These are phyloP conservation scores for Terana coerulea DNA, from an alignment of 768 basidiomycete species.

Conservation along the genomic window DNA sequence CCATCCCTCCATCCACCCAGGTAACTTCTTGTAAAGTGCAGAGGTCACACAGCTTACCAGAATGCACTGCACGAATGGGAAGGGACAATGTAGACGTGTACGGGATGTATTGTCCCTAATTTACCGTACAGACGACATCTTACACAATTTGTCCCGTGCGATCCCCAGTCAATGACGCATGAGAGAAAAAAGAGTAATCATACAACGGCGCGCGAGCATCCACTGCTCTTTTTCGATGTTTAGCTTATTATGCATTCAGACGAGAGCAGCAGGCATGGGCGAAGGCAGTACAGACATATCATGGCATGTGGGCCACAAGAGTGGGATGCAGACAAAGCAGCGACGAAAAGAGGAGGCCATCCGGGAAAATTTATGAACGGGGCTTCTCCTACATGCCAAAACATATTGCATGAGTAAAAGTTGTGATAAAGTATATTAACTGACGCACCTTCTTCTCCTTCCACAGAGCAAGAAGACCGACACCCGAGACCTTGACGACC, in stretches of 20 bases:
- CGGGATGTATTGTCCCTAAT: too few species aligned
- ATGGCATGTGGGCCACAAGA: constrained; percentile 13
- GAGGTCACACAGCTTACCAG: too few species aligned
- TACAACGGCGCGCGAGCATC: constrained; percentile 11
- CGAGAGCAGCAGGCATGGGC: constrained; percentile 10
- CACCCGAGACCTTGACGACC: constrained; percentile 99
- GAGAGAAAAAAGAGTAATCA: neutral
- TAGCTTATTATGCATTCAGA: constrained; percentile 13
- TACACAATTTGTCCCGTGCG: too few species aligned
- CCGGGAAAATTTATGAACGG: constrained; percentile 28
- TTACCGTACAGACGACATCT: too few species aligned
- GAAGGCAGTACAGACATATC: constrained; percentile 15
- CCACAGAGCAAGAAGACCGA: constrained; percentile 97
- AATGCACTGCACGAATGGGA: too few species aligned
- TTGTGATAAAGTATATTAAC: too few species aligned
- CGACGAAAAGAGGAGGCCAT: constrained; percentile 10
- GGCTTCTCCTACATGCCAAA: constrained; percentile 31
- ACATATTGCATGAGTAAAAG: too few species aligned
- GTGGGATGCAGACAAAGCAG: constrained; percentile 9
- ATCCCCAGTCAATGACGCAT: too few species aligned
- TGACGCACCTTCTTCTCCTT: constrained; percentile 94
- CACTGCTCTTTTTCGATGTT: constrained; percentile 13
- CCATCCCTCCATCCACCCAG: too few species aligned
- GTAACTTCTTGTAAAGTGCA: too few species aligned
- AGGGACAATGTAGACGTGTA: too few species aligned